A percentile compares a stretch with the other conserved stretches of the same genome.
These are phyloP conservation scores for Alternaria ventricosa DNA, from an alignment of 2,329 filamentous ascomycete genomes.

Conservation along the genomic window DNA sequence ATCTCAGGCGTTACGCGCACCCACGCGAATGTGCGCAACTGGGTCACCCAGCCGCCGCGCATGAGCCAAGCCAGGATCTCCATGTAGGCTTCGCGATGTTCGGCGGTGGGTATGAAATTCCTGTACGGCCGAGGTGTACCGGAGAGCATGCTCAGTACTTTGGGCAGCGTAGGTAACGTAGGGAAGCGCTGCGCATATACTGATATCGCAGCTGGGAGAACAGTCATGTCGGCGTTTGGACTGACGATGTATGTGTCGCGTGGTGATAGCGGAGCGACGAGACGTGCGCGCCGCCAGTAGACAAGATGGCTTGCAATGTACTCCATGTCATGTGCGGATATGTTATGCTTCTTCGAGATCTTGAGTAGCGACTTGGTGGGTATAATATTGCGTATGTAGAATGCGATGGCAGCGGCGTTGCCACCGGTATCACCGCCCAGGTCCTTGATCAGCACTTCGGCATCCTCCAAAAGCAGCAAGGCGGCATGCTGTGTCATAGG, in stretches of 20 bases:
- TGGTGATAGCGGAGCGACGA: conserved; percentile 87
- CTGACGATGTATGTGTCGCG: conserved; percentile 91
- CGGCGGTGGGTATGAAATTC: conserved; percentile 81
- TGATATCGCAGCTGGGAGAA: conserved; percentile 71
- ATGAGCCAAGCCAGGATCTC: conserved; percentile 93
- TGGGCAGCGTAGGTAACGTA: conserved; percentile 79
- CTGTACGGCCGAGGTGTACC: conserved; percentile 83
- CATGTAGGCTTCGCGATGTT: conserved; percentile 86
- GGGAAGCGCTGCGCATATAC: conserved; percentile 82
- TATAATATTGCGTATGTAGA: conserved; percentile 67
- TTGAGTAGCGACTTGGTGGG: conserved; percentile 73
- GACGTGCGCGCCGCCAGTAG: conserved; percentile 91
- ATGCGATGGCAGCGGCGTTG: conserved; percentile 77
- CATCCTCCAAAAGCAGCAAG: conserved; percentile 82
- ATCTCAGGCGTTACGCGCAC: conserved; percentile 84
- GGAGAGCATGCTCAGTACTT: conserved; percentile 85
- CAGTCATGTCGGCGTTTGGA: conserved; percentile 81
- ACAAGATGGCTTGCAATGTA: conserved; percentile 92
- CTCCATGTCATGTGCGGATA: conserved; percentile 81
- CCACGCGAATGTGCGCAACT: conserved; percentile 90
- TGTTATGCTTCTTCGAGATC: conserved; percentile 71
- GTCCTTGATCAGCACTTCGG: conserved; percentile 76
- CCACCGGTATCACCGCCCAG: conserved; percentile 74
- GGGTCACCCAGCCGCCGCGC: conserved; percentile 90
- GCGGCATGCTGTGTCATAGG: conserved; percentile 85